Evolutionary conservation across 208 protist species (phyloP), one percentile per base, ranked within the genome.

Genomic region (Strigomonas culicis): DNA sequence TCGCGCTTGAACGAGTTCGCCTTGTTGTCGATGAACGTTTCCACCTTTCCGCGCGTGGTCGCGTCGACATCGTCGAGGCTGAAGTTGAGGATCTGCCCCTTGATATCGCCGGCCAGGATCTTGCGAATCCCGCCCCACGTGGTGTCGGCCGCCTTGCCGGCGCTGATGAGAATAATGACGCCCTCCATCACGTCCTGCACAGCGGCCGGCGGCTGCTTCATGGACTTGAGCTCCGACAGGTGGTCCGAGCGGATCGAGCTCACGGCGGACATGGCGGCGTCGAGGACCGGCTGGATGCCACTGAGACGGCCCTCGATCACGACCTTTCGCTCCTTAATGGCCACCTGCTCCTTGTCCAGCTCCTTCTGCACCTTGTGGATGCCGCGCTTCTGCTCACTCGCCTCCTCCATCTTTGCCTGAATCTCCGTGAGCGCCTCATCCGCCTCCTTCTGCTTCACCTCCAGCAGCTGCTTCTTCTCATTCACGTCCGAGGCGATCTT

Each of bases 171-270:
- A 43, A 92, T 66, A 56, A 99, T 80, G 4, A 99, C 98, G 28
- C 90, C 98, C 74, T 97, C 84, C 75, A 99, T 80, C 34, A 99
- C 97, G 75, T 98, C 96, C 58, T 97, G 83, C 50, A 99, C 97
- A 19, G 89, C 82, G 13, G 94, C 76, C 7, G 98, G 98, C 19
- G 98, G 98, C 72, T 96, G 91, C 55, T 88, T 89, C 80, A 99
- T 92, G 41, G 92, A 93, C 57, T 97, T 95, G 51, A 99, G 91
- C 89, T 99, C 98, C 15, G 86, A 83, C 19, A 99, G 73, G 49
- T 98, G 90, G 46, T 98, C 90, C 22, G 77, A 79, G 22, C 80
- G 78, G 72, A 99, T 98, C 50, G 80, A 78, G 53, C 95, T 95
- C 11, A 99, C 98, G 17, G 97, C 86, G 19, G 90, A 73, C 17